These are phyloP conservation scores for Abelmoschus esculentus DNA, from an alignment of 345 rosid species.

Conservation along the genomic window DNA sequence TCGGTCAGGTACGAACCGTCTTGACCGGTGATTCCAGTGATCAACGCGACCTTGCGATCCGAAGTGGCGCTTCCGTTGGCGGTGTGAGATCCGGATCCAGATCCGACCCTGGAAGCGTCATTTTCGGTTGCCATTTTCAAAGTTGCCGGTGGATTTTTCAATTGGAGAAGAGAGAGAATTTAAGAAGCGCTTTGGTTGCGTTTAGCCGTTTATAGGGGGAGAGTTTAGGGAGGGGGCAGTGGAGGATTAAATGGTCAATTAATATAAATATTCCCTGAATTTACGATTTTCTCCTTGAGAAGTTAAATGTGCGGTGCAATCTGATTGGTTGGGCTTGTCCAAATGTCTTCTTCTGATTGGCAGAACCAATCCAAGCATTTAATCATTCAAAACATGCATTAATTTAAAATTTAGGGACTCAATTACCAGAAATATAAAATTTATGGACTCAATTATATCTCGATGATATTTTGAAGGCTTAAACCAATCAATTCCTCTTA, in stretches of 20 bases:
- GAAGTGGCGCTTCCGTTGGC: slow-evolving; percentile 25
- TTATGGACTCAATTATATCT: too few relatives aligned
- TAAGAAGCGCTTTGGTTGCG: not conserved
- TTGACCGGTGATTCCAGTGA: slow-evolving; percentile 94
- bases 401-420: too few relatives aligned
- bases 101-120: slow-evolving; percentile 29
- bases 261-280: not conserved
- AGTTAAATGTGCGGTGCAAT: not conserved
- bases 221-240: not conserved
- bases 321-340: too few relatives aligned
- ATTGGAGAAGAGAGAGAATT: not conserved
- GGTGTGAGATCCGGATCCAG: slow-evolving; percentile 24
- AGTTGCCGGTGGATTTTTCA: not conserved
- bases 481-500: too few relatives aligned
- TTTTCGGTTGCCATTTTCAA: slow-evolving; percentile 31
- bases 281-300: not conserved
- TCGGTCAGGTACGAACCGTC: slow-evolving; percentile 95
- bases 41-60: slow-evolving; percentile 49
- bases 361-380: too few relatives aligned
- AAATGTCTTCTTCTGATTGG: too few relatives aligned
- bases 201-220: not conserved
- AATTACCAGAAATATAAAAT: too few relatives aligned
- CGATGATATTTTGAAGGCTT: too few relatives aligned
- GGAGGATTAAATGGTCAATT: not conserved
- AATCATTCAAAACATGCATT: too few relatives aligned